phyloP scores from a whole-genome alignment of 192 early-diverging fungal genomes.

The Kickxella alabastrina region DNA sequence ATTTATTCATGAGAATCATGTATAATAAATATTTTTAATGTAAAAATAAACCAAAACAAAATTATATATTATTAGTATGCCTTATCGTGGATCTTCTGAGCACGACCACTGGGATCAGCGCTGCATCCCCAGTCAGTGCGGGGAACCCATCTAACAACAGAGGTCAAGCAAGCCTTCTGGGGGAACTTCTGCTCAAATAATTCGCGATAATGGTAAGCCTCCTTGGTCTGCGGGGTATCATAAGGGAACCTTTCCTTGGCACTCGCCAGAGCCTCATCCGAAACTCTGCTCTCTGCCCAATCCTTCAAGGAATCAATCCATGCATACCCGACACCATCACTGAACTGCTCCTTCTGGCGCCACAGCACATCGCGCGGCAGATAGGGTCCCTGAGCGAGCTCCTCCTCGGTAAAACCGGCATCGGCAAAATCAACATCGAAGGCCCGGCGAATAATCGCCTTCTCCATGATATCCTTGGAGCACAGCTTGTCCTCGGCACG shows the following conservation, averaged over 20 bases:
- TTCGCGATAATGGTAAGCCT: slow-evolving; percentile 93
- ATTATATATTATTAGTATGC: slow-evolving; percentile 19
- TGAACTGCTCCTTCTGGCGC: slow-evolving; percentile 99
- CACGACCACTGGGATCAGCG: slow-evolving; percentile 96
- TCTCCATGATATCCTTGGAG: slow-evolving; percentile 79
- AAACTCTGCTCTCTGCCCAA: slow-evolving; percentile 60
- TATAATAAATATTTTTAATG: no score
- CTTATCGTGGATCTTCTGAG: slow-evolving; percentile 82
- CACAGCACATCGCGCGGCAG: slow-evolving; percentile 87
- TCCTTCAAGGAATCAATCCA: slow-evolving; percentile 98
- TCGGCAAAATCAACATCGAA: slow-evolving; percentile 83
- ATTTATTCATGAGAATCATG: no score
- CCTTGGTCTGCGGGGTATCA: slow-evolving; percentile 93
- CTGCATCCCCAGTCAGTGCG: slow-evolving; percentile 97
- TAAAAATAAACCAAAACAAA: not conserved
- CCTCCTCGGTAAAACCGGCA: slow-evolving; percentile 49
- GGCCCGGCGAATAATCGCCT: slow-evolving; percentile 91
- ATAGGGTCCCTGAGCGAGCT: slow-evolving; percentile 64
- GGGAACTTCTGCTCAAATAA: slow-evolving; percentile 94
- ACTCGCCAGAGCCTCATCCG: slow-evolving; percentile 71
- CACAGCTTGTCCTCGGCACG: slow-evolving; percentile 81
- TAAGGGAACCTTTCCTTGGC: slow-evolving; percentile 70
- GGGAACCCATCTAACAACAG: slow-evolving; percentile 95
- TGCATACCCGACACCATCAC: slow-evolving; percentile 95
- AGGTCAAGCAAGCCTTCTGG: slow-evolving; percentile 80